phyloP scores from a whole-genome alignment of 1,284 basidiomycete genomes.

The Fomitopsis schrenkii region DNA sequence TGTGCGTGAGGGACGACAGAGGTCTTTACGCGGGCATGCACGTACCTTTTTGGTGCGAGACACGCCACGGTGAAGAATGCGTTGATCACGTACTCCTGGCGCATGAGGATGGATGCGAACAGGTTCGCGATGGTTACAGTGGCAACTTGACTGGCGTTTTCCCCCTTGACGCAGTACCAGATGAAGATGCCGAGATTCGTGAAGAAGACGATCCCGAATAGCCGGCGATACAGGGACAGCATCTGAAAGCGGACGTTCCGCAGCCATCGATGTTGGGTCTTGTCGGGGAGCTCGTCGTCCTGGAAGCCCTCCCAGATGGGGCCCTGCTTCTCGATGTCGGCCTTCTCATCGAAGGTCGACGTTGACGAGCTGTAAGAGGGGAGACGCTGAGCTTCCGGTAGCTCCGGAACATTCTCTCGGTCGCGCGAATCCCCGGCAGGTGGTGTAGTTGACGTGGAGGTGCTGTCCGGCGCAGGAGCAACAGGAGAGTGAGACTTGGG shows the following conservation, averaged over 20 bases:
- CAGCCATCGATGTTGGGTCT: conserved; percentile 39
- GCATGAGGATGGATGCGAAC: conserved; percentile 52
- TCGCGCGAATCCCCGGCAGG: background rate
- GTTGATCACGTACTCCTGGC: conserved; percentile 56
- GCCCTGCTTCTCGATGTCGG: conserved; percentile 23
- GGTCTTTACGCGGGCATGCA: conserved; percentile 5
- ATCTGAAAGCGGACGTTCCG: conserved; percentile 51
- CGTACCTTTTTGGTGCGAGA: conserved; percentile 44
- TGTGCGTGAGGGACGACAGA: background rate
- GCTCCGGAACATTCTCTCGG: background rate
- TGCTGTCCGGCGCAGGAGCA: background rate
- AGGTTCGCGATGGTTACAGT: conserved; percentile 48
- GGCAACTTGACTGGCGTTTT: conserved; percentile 41
- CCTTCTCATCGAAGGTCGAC: conserved; percentile 13
- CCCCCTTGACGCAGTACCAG: conserved; percentile 30
- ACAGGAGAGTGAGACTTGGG: background rate
- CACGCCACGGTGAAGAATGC: conserved; percentile 47
- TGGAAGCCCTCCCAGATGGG: conserved; percentile 46
- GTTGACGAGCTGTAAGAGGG: conserved; percentile 4
- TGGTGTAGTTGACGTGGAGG: background rate
- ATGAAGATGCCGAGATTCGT: conserved; percentile 50
- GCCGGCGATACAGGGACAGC: conserved; percentile 49
- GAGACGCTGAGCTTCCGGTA: background rate
- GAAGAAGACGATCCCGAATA: conserved; percentile 53
- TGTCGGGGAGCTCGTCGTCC: conserved; percentile 45